Base-by-base conservation (phyloP, 257 asterid species). In the Solanum pimpinellifolium region DNA sequence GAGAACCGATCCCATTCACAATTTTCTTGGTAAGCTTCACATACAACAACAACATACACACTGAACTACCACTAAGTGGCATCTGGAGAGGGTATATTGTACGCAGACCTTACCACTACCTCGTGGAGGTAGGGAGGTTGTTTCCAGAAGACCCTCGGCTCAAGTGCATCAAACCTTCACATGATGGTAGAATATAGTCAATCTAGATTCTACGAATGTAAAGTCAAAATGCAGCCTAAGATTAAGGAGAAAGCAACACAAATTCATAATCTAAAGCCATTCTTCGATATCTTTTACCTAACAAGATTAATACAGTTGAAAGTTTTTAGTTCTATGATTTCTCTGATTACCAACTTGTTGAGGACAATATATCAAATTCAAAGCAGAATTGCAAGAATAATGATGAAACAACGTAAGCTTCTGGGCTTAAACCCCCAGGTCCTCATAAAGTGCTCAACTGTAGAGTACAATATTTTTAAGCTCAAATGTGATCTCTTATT, bases 351-450 rank as follows among this genome's bases (percentile, higher is more conserved):
- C 65, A 46, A 42, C 60, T 87, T 80, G 88, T 42, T 33, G 56
- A 88, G 82, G 84, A 62, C 69, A 76, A 82, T 33, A 83, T 23
- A 89, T 85, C 91, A 87, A 85, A 88, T 89, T 87, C 70, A 88
- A 59, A 62, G 83, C 85, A 75, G 73, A 83, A 87, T 84, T 81
- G 39, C 46, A 65, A 25, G 86, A 88, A 88, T 60, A 75, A 86
- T 25, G 86, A 84, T 47, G 85, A 73, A 16, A 16, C 9, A 2
- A 2, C 10, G 11, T 39, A 47, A 80, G 66, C 68, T 47, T 5
- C 13, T 13, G 65, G n/a, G n/a, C 62, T n/a, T 42, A 27, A 78
- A 46, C 16, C 27, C 41, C 14, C 39, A 78, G 39, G 41, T 46
- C 65, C 65, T 46, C 13, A 35, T 44, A 44, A 77, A 25, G 23